Evolutionary conservation across 768 basidiomycete genomes (phyloP), one percentile per base, ranked within the genome.

Genomic region (Basidioascus undulatus): DNA sequence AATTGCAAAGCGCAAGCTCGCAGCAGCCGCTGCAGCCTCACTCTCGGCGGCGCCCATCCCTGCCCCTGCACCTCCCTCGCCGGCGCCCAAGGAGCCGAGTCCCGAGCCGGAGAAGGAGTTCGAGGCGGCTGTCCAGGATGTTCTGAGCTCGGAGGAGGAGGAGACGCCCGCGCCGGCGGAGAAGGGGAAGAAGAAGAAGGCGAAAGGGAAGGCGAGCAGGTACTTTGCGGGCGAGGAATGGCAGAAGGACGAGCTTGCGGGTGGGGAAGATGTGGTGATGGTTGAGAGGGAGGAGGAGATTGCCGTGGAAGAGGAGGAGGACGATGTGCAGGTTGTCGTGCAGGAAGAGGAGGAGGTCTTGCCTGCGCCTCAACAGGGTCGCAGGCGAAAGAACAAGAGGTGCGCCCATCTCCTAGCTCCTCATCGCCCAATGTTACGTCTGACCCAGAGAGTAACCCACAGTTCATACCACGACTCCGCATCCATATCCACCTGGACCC

Each of bases 1-100:
- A 3, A 60, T 80, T 36, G 75, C 75, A 23, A 75, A 74, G 3
- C 66, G 76, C 26, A 76, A 71, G 51, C 72, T 71, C 5, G 64
- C 71, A 53, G 35, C 39, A 19, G 45, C 40, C 6, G 34, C 43
- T 6, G 21, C 16, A 3, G 45, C 48, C 53, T 0, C 48, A 47
- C 20, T 30, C 59, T 60, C 46, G 58, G 61, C 41, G 10, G 26
- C 39, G 13, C 58, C 58, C 21, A 51, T 31, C 13, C 16, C 35
- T 16, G 15, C 5, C 16, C 25, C 23, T 16, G 24, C 30, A 26
- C 28, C 32, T 23, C 21, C 32, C 11, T 20, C 15, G 1, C 12
- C 10, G 25, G 23, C 10, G 19, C 7, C 19, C 11, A 36, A 21
- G 23, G 32, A 6, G 23, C 18, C 34, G 26, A 28, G 2, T 24